phyloP scores from a whole-genome alignment of 1,284 basidiomycete genomes.

The Trichosporon coremiiforme region DNA sequence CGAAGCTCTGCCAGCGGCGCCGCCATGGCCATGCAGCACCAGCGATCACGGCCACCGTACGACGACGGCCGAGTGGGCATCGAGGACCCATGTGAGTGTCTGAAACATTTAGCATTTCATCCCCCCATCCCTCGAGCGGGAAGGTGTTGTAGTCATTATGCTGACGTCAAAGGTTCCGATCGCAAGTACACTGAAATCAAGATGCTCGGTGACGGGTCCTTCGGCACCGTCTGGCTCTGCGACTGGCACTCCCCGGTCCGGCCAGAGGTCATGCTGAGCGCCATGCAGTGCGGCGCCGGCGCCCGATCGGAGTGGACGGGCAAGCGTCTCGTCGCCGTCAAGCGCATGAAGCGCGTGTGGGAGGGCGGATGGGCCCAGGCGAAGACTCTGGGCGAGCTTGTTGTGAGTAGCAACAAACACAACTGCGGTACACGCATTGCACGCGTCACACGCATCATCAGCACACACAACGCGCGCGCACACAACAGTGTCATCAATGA shows the following conservation, averaged over 20 bases:
- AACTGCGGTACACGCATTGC: background rate
- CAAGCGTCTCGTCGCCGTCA: slow-evolving; percentile 93
- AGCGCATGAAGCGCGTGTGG: slow-evolving; percentile 97
- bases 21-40: slow-evolving; percentile 2
- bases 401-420: slow-evolving; percentile 62
- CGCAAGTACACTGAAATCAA: slow-evolving; percentile 67
- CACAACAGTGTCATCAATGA: too few species aligned
- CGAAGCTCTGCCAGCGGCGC: slow-evolving; percentile 2
- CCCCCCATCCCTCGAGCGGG: background rate
- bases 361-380: slow-evolving; percentile 98
- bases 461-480: too few species aligned
- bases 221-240: slow-evolving; percentile 97
- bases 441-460: background rate
- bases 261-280: slow-evolving; percentile 78
- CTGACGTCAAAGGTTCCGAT: slow-evolving; percentile 41
- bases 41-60: slow-evolving; percentile 4
- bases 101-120: slow-evolving; percentile 4
- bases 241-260: slow-evolving; percentile 98
- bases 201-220: slow-evolving; percentile 91
- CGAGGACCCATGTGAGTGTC: slow-evolving; percentile 49
- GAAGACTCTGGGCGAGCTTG: slow-evolving; percentile 90
- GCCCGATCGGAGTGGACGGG: slow-evolving; percentile 91
- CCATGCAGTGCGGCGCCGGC: slow-evolving; percentile 78
- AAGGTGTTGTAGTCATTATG: background rate
- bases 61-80: slow-evolving; percentile 50